A percentile compares a stretch with the other conserved stretches of the same genome.
Evolutionary conservation across 1,139 yeast genomes (phyloP).

Genomic region (Zygosaccharomyces sapae): DNA sequence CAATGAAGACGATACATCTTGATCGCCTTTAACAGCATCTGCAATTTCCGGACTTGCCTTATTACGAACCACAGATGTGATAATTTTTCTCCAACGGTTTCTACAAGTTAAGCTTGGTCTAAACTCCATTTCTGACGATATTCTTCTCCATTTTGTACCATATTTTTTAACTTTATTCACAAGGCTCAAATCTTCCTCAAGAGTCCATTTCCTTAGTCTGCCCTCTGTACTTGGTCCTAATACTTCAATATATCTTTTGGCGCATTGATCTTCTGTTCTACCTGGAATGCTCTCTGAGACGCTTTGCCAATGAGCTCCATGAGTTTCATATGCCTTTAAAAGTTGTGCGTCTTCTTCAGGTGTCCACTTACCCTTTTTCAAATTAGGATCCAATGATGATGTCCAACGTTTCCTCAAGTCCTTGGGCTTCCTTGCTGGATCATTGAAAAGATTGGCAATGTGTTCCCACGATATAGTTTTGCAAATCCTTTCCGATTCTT

Average conservation of each 20-base stretch:
- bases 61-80: conserved; percentile 68
- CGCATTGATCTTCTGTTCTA: conserved; percentile 92
- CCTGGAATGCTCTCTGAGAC: conserved; percentile 74
- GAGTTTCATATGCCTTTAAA: conserved; percentile 56
- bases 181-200: conserved; percentile 68
- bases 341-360: conserved; percentile 70
- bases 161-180: conserved; percentile 60
- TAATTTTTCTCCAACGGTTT: conserved; percentile 86
- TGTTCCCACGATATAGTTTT: conserved; percentile 55
- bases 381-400: conserved; percentile 74
- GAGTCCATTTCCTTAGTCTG: conserved; percentile 73
- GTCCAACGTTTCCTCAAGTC: conserved; percentile 75
- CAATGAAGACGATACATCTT: conserved; percentile 29
- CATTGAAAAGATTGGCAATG: conserved; percentile 43
- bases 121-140: conserved; percentile 65
- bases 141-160: conserved; percentile 92
- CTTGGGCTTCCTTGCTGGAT: conserved; percentile 53
- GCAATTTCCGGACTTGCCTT: conserved; percentile 31
- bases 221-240: conserved; percentile 74
- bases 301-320: conserved; percentile 84
- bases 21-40: conserved; percentile 35
- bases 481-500: conserved; percentile 31
- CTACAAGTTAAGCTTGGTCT: conserved; percentile 88
- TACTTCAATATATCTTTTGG: conserved; percentile 85
- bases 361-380: conserved; percentile 87